These are phyloP conservation scores for Cercospora janseana DNA, from an alignment of 2,329 filamentous ascomycete genomes.

Conservation along the genomic window DNA sequence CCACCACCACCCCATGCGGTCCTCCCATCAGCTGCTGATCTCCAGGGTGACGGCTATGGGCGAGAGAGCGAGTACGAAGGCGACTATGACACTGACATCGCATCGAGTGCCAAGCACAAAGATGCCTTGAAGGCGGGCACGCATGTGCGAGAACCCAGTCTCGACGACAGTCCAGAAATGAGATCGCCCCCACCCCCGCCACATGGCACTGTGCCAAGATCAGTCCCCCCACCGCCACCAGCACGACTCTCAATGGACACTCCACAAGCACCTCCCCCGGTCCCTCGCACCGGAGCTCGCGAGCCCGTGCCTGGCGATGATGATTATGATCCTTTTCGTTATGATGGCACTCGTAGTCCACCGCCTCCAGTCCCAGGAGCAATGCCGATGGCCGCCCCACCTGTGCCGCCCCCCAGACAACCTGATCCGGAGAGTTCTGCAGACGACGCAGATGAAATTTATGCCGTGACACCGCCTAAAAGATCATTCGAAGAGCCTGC, in stretches of 20 bases:
- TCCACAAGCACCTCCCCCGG: conserved; percentile 68
- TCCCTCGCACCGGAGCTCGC: conserved; percentile 49
- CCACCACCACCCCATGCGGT: conserved; percentile 45
- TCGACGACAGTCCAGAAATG: conserved; percentile 62
- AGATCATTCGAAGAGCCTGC: conserved; percentile 37
- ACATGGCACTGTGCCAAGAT: conserved; percentile 42
- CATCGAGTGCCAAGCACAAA: conserved; percentile 87
- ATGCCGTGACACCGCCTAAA: conserved; percentile 44
- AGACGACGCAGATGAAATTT: conserved; percentile 52
- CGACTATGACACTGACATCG: conserved; percentile 97
- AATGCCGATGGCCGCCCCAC: conserved; percentile 34
- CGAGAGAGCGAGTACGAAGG: conserved; percentile 92
- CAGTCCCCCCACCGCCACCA: conserved; percentile 57
- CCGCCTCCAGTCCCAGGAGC: conserved; percentile 36
- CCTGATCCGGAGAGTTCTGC: conserved; percentile 38
- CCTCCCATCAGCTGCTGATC: conserved; percentile 38
- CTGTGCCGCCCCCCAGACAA: conserved; percentile 34
- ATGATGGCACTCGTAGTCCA: conserved; percentile 36
- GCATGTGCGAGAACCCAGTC: conserved; percentile 72
- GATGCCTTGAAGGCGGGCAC: conserved; percentile 74
- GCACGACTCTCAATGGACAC: conserved; percentile 62
- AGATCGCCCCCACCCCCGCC: conserved; percentile 41
- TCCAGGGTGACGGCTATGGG: conserved; percentile 56
- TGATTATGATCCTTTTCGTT: conserved; percentile 67
- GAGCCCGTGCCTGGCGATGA: conserved; percentile 49